Evolutionary conservation across 1,284 basidiomycete species (phyloP), one percentile per base, ranked within the genome.

Genomic region (Cystobasidiaceae sp.): DNA sequence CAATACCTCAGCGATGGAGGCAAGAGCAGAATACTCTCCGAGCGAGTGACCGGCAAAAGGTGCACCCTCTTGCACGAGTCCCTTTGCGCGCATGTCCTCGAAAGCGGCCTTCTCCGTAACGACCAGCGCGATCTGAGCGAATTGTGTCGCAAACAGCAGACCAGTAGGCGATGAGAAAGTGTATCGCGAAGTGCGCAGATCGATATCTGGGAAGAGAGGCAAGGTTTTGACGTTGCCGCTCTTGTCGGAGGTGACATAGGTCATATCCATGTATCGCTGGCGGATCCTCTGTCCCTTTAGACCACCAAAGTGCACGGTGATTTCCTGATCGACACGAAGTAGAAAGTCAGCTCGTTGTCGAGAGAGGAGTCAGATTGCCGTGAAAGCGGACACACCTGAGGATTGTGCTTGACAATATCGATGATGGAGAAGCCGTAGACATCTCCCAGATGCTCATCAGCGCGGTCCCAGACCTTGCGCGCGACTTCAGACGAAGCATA

Each of bases 221-320:
- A 94, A 85, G 0, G 90, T 96, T 81, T 92, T 92, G 77, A 96
- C 85, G 74, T 89, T 87, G 69, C 94, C 93, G 73, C 92, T 89
- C 79, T 90, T 92, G 79, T 96, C 93, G 81, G 91, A 69, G 57
- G 92, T 87, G 75, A 97, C 93, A 81, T 97, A 97, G 9, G 89
- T 88, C 88, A 98, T 96, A 73, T 93, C 90, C 92, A 97, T 97
- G 81, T 97, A 98, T 43, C 96, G 87, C 75, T 94, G 89, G 55
- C 94, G 90, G 72, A 97, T 97, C 4, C 88, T 92, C 77, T 97
- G 93, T 46, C 94, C 94, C 79, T 96, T 97, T 79, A 97, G 89
- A 78, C 94, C 94, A 82, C 96, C 96, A 73, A 98, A 98, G 79
- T 98, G 94, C 71, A 98, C 88, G 0, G 93, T 97, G 82, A 97